Base-by-base conservation (phyloP, 2,329 filamentous ascomycete species). In the Phaeophleospora eucalypticola region DNA sequence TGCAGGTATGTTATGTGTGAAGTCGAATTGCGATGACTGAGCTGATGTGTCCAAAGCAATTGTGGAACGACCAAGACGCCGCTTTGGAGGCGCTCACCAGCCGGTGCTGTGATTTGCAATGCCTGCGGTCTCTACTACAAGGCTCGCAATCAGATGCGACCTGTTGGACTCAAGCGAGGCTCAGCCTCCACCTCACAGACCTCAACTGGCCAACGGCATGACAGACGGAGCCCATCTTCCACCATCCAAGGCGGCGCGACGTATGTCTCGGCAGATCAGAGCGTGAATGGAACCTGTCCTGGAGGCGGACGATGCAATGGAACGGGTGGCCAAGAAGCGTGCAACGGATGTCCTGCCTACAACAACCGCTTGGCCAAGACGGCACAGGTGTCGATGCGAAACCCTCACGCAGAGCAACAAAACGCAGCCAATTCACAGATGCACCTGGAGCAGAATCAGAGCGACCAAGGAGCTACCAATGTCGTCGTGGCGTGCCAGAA, bases 351-450 rank as follows among this genome's bases (percentile, higher is more conserved):
- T 64, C 93, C 93, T 29, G 93, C 93, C 2, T 98, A 88, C 75
- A 98, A 98, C 75, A 98, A 98, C 64, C 82, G 93, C 43, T 83
- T 97, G 33, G 87, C 91, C 27, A 97, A 96, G 68, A 87, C 82
- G 38, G 86, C 87, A 15, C 85, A 86, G 65, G 80, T 86, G 56
- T 83, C 75, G 45, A 73, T 82, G 44, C 73, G 76, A 51, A 69
- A 63, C 57, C 24, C 24, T 6, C 7, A 12, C 24, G 12, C 24
- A 19, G 49, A 41, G 7, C 39, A 38, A n/a, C 38, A 21, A 38
- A 33, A 47, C 14, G 17, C 39, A 9, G 41, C 15, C 27, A 4
- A 38, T 6, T 20, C 24, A 19, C 43, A 46, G 27, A 32, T 18
- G n/a, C 33, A 29, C 7, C 24, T 29, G 6, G 7, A 7, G 7